Evolutionary conservation across 805 yeast genomes (phyloP), one percentile per base, ranked within the genome.

Genomic region (Zygotorulaspora danielsina): DNA sequence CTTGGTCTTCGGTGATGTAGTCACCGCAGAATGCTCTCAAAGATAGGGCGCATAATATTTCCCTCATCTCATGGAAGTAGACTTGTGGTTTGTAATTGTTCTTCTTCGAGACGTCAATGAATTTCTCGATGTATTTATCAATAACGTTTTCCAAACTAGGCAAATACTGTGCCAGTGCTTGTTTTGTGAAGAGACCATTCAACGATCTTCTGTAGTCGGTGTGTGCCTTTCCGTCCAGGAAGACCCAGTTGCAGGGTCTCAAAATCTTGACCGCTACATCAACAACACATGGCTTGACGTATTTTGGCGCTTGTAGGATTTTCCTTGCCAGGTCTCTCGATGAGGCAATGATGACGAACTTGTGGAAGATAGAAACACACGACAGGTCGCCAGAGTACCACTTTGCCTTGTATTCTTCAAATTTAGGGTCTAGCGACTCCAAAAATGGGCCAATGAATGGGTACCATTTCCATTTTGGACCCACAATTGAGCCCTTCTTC

Each of bases 161-260:
- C 45, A 93, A 67, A 64, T 93, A 93, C 47, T 75, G 74, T 44
- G 84, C 81, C 54, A 93, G 72, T 5, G 98, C 97, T 49, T 75
- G 72, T 48, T 78, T 78, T 11, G 95, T 82, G 67, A 93, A 93
- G 43, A 93, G 71, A 5, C 95, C 95, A 61, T 93, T 90, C 59
- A 93, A 71, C 10, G 93, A 80, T 63, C 79, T 80, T 67, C 98
- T 81, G 68, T 90, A 93, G 65, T 93, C 98, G 42, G 80, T 78
- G 57, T 93, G 98, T 22, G 81, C 94, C 67, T 88, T 88, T 53
- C 98, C 98, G 59, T 93, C 98, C 56, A 88, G 67, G 64, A 93
- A 93, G 25, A 93, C 98, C 98, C 98, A 93, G 71, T 90, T 93
- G 32, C 90, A 73, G 33, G 97, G 97, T 66, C 97, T 79, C 57